These are phyloP conservation scores for Neonectria sp. DNA, from an alignment of 2,329 filamentous ascomycete genomes.

Conservation along the genomic window DNA sequence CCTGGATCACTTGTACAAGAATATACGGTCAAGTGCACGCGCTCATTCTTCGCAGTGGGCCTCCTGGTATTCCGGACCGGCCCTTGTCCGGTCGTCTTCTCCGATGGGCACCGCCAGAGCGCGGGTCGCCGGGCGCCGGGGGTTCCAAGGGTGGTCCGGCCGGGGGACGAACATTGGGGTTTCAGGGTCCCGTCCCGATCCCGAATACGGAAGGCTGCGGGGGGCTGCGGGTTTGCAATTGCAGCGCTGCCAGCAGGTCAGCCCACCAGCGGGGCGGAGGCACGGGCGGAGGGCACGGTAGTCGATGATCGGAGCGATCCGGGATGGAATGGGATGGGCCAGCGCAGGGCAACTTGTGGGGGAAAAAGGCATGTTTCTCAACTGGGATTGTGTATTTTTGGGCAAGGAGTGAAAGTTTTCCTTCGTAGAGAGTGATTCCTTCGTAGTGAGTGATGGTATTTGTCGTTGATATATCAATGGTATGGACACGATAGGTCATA, in stretches of 20 bases:
- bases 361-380: conserved; percentile 13
- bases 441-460: not conserved
- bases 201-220: conserved; percentile 43
- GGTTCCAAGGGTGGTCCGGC: conserved; percentile 14
- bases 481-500: not conserved
- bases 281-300: conserved; percentile 35
- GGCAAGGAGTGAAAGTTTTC: not conserved
- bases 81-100: conserved; percentile 16
- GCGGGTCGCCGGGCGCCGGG: conserved; percentile 21
- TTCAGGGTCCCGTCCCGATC: conserved; percentile 37
- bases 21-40: not conserved
- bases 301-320: conserved; percentile 45
- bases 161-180: conserved; percentile 23
- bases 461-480: not conserved
- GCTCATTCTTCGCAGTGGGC: not conserved
- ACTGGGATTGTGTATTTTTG: not conserved
- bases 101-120: conserved; percentile 9
- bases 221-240: conserved; percentile 21
- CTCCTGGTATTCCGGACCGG: conserved; percentile 23
- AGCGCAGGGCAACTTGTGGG: conserved; percentile 13
- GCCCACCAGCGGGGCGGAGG: conserved; percentile 46
- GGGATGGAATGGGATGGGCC: conserved; percentile 37
- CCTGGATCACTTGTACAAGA: not conserved
- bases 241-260: conserved; percentile 36
- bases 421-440: not conserved